Evolutionary conservation across 345 rosid species (phyloP).

Genomic region (Sonneratia caseolaris): DNA sequence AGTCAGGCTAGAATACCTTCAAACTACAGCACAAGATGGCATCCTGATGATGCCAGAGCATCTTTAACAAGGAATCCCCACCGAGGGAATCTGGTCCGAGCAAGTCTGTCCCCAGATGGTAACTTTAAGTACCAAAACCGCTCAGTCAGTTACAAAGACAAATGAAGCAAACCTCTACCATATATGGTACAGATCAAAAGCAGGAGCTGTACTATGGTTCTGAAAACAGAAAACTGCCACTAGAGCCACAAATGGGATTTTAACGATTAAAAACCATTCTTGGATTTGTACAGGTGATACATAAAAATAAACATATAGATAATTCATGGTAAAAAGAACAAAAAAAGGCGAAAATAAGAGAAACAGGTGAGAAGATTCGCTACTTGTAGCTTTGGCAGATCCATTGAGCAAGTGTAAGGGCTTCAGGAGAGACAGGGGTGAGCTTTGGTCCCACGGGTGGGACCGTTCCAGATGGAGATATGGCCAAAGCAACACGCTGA

Average conservation of each 20-base stretch:
- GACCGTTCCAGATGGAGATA: constrained; percentile 74
- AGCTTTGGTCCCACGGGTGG: constrained; percentile 65
- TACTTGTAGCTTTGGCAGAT: constrained; percentile 79
- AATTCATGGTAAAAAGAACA: background rate
- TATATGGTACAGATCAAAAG: too few species aligned
- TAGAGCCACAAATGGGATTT: too few species aligned
- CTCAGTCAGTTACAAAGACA: background rate
- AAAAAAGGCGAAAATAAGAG: background rate
- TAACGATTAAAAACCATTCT: too few species aligned
- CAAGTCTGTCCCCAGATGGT: constrained; percentile 61
- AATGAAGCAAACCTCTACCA: too few species aligned
- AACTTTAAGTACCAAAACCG: constrained; percentile 32
- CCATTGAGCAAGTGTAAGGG: constrained; percentile 84
- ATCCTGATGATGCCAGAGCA: constrained; percentile 84
- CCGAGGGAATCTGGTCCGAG: constrained; percentile 46
- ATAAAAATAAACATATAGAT: too few species aligned
- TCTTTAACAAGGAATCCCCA: constrained; percentile 55
- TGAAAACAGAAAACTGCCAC: too few species aligned
- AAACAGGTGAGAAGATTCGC: constrained; percentile 5
- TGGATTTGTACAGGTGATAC: too few species aligned
- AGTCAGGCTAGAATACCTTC: constrained; percentile 38
- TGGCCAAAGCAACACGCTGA: constrained; percentile 97
- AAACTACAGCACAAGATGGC: constrained; percentile 88
- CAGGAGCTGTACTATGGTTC: too few species aligned
- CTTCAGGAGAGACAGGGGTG: constrained; percentile 88